Evolutionary conservation across 2,329 filamentous ascomycete genomes (phyloP), one percentile per base, ranked within the genome.

Genomic region (Paraphaeosphaeria sporulosa): DNA sequence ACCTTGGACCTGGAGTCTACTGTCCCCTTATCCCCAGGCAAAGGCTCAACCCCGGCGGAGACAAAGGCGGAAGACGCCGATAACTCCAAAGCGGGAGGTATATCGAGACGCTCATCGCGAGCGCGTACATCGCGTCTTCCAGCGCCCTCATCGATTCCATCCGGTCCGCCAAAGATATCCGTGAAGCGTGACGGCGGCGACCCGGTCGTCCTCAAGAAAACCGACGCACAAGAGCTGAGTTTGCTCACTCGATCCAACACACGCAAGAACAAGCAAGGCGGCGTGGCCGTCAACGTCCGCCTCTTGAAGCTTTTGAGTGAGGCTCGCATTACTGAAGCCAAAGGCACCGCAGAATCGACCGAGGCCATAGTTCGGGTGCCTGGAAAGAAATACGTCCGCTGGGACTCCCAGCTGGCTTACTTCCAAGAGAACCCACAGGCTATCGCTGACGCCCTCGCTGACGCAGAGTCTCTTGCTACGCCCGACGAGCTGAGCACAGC

Each of bases 191-290:
- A 78, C 57, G 77, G 76, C 15, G 72, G 72, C 10, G 79, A 80
- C 58, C 78, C 78, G 4, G 76, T 84, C 8, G 70, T 80, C 10
- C 73, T 84, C 34, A 83, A 82, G 70, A 80, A 79, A 63, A 79
- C 79, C 6, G 82, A 84, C 59, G 81, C 82, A 17, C 82, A 84
- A 60, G 79, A 82, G 58, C 69, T 84, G 9, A 76, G 81, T 12
- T 68, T 78, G 12, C 56, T 79, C 17, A 85, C 83, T 1, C 76
- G 79, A 36, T 73, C 71, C 52, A 85, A 85, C 64, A 85, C 83
- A 9, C 76, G 79, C 43, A 81, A 81, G 68, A 85, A 85, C 69
- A 85, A 84, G 60, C 79, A 79, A 48, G 79, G 78, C 25, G 76
- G 79, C 17, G 64, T 83, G 25, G 69, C 79, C 55, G 82, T 82